These are phyloP conservation scores for Apium graveolens DNA, from an alignment of 129 eudicot species.

Conservation along the genomic window DNA sequence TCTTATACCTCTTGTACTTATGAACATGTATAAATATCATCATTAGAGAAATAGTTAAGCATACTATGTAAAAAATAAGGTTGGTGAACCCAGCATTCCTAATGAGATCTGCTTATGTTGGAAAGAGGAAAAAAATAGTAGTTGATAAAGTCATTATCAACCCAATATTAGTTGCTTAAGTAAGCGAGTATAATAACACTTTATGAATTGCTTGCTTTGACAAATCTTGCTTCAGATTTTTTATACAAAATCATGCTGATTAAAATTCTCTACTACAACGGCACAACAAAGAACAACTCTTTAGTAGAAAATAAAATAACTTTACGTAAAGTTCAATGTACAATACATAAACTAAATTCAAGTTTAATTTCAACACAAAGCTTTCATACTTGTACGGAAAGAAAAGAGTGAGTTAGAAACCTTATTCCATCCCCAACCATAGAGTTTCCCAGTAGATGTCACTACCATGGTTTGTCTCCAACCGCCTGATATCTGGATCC, in stretches of 20 bases:
- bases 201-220: not conserved
- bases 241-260: not conserved
- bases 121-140: not conserved
- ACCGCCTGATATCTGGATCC: constrained; percentile 87
- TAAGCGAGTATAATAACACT: not conserved
- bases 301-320: not conserved
- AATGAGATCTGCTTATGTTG: not conserved
- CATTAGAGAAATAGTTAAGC: not conserved
- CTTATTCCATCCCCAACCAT: constrained; percentile 99
- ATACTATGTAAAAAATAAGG: no score
- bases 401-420: constrained; percentile 18
- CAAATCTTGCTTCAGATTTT: not conserved
- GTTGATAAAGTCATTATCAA: not conserved
- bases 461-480: constrained; percentile 99
- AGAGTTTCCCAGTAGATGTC: constrained; percentile 78
- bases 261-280: not conserved
- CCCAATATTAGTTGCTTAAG: not conserved
- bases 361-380: not conserved
- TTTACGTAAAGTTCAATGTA: not conserved
- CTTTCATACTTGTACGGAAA: not conserved
- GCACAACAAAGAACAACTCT: not conserved
- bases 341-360: not conserved
- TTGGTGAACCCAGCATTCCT: not conserved
- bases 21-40: no score
- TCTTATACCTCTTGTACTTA: no score